Evolutionary conservation across 2,329 filamentous ascomycete genomes (phyloP).

Genomic region (Aspergillus novoparasiticus): DNA sequence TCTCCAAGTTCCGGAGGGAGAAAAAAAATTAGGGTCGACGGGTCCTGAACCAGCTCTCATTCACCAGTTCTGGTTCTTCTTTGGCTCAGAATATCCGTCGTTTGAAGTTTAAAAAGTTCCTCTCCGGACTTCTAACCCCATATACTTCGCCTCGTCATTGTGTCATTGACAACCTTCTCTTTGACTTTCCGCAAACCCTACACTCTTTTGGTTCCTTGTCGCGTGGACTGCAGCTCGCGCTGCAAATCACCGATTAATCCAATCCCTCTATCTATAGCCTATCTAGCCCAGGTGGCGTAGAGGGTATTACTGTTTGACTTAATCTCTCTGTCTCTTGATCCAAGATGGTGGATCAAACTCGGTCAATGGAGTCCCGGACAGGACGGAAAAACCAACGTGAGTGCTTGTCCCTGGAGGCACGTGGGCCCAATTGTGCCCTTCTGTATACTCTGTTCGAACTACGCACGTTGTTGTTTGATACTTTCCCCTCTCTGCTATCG

Average conservation of each 20-base stretch:
- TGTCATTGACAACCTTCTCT: slow-evolving; percentile 17
- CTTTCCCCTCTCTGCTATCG: not conserved
- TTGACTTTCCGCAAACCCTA: slow-evolving; percentile 10
- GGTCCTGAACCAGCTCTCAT: slow-evolving; percentile 18
- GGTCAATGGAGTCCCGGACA: slow-evolving; percentile 51
- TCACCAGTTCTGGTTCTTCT: slow-evolving; percentile 15
- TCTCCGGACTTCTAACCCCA: slow-evolving; percentile 16
- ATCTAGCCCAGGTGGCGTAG: not conserved
- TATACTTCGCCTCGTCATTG: slow-evolving; percentile 8
- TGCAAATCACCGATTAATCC: slow-evolving; percentile 9
- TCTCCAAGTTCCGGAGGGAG: slow-evolving; percentile 15
- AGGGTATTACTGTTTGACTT: slow-evolving; percentile 15
- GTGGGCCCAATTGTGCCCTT: slow-evolving; percentile 19
- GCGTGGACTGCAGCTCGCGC: slow-evolving; percentile 17
- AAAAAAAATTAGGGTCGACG: slow-evolving; percentile 16
- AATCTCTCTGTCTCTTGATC: slow-evolving; percentile 14
- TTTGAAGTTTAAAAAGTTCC: slow-evolving; percentile 14
- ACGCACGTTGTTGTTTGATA: not conserved
- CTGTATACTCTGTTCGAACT: not conserved
- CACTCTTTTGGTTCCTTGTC: slow-evolving; percentile 20
- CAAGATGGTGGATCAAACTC: slow-evolving; percentile 44
- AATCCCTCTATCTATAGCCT: slow-evolving; percentile 9
- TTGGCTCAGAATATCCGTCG: slow-evolving; percentile 11
- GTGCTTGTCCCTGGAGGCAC: slow-evolving; percentile 30
- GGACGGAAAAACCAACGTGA: slow-evolving; percentile 54